Base-by-base conservation (phyloP, 1,139 yeast genomes). In the Saccharomyces hybrid region DNA sequence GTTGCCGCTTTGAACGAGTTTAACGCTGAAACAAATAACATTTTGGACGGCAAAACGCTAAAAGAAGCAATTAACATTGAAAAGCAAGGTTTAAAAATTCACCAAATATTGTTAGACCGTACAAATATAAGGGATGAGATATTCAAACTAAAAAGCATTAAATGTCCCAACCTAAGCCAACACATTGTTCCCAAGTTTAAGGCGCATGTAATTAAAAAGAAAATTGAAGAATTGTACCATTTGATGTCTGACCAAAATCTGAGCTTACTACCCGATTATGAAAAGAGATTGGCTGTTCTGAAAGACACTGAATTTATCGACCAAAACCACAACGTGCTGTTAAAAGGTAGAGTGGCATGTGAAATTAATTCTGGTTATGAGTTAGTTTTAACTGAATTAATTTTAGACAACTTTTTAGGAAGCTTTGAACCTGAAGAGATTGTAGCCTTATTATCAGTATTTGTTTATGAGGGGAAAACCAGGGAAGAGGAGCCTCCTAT, bases 381-480 rank as follows among this genome's bases (percentile, higher is more conserved):
- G 70, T 76, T 93, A 57, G 84, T 89, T 4, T 71, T 93, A 16
- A 91, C 99, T 0, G 99, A 93, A 70, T 77, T 93, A 54, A 83
- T 93, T 7, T 76, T 93, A 61, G 96, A 93, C 65, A 93, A 93
- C 70, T 90, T 93, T 74, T 75, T 93, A 61, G 97, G 95, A 31
- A 95, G 89, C 56, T 91, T 88, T 66, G 96, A 91, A 61, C 93
- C 97, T 0, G 97, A 91, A 66, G 99, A 93, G 70, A 90, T 93
- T 58, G 98, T 91, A 13, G 98, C 99, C 0, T 75, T 93, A 52
- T 74, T 93, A 48, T 89, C 97, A 0, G 88, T 88, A 49, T 95
- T 93, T 72, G 96, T 95, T 1, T 93, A 88, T 66, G 97, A 93
- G 66, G 98, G 98, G 0, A 80, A 86, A 14, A 81, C 81, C 34